phyloP scores from a whole-genome alignment of 495 filamentous ascomycete genomes.

The Tuber borchii region DNA sequence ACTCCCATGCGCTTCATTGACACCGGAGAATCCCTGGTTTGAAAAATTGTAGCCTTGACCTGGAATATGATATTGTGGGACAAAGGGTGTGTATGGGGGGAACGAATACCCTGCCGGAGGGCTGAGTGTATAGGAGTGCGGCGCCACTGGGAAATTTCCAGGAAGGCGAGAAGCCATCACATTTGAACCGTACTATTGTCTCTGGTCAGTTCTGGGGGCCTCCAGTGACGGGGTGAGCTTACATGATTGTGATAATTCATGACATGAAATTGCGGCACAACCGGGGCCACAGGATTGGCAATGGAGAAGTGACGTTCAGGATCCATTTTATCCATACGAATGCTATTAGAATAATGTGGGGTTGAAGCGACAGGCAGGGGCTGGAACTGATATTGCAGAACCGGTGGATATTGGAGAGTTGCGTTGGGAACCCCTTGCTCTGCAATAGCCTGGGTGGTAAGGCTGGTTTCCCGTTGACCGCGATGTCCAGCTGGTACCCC shows the following conservation, averaged over 20 bases:
- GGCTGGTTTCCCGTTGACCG: neutral
- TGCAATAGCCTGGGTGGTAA: neutral
- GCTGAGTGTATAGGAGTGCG: neutral
- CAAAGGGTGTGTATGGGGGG: neutral
- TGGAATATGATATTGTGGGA: neutral
- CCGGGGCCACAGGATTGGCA: neutral
- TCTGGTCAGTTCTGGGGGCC: neutral
- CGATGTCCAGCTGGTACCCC: neutral
- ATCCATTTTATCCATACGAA: neutral
- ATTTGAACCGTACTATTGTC: neutral
- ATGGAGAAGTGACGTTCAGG: neutral
- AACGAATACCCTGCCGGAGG: neutral
- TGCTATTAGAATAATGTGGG: neutral
- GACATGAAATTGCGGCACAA: neutral
- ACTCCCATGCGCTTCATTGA: neutral
- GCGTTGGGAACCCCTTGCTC: neutral
- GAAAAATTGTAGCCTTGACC: neutral
- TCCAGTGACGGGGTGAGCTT: neutral
- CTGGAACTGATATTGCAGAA: neutral
- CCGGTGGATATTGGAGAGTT: neutral
- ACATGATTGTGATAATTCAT: constrained; percentile 2
- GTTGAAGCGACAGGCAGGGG: neutral
- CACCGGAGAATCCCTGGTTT: neutral
- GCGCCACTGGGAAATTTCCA: neutral
- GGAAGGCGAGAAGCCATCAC: neutral